Conservation (phyloP, 345 rosid species). For the Aquilaria malaccensis region DNA sequence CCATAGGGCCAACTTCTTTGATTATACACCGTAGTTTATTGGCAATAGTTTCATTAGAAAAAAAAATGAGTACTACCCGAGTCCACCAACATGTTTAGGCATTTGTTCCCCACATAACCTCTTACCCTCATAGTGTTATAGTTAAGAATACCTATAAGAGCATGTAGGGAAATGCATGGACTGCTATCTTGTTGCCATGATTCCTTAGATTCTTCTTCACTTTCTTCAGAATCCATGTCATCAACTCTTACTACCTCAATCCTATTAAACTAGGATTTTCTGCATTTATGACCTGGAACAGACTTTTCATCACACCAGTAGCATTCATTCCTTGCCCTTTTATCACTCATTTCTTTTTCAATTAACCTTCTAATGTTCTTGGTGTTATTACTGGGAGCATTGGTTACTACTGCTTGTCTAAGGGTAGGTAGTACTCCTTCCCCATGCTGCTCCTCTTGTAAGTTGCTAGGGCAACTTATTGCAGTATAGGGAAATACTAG, state of each 20-base stretch:
- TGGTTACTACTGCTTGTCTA: background rate
- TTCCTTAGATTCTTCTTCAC: background rate
- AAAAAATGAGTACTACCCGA: background rate
- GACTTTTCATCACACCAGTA: background rate
- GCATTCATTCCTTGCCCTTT: background rate
- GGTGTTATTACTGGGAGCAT: background rate
- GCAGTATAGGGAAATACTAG: too few species aligned
- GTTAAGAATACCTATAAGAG: background rate
- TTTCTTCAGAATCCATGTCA: background rate
- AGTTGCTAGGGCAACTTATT: too few species aligned
- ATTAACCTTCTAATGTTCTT: background rate
- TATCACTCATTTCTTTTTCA: background rate
- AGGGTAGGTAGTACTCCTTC: background rate
- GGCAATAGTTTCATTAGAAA: background rate
- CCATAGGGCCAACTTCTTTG: background rate
- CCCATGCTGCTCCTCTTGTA: background rate
- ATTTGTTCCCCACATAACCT: background rate
- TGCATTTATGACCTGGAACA: background rate
- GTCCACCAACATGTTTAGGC: background rate
- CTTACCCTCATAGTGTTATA: background rate
- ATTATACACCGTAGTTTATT: background rate
- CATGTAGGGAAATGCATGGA: background rate
- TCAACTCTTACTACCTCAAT: background rate
- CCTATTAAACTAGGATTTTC: background rate
- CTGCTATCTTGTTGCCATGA: too few species aligned